Conservation (phyloP, 257 asterid species). For the Cruciata laevipes region DNA sequence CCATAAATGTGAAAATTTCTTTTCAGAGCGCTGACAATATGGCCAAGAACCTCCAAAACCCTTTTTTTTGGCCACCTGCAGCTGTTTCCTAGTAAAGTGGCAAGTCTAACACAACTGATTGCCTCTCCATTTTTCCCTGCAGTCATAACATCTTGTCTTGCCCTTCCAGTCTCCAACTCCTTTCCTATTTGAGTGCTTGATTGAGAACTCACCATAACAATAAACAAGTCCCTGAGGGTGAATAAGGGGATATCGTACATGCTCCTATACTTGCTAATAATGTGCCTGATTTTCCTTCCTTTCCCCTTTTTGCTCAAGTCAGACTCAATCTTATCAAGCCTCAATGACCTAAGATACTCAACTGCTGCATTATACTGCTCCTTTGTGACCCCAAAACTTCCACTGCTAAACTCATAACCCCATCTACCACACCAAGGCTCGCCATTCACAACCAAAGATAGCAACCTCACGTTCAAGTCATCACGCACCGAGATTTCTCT, state of each 20-base stretch:
- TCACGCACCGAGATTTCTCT: slow-evolving; percentile 55
- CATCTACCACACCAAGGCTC: slow-evolving; percentile 54
- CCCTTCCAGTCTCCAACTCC: neutral
- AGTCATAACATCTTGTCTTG: neutral
- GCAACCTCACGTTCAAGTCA: slow-evolving; percentile 41
- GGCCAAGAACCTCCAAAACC: slow-evolving; percentile 40
- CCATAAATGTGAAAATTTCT: slow-evolving; percentile 25
- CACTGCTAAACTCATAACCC: slow-evolving; percentile 53
- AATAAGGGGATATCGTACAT: slow-evolving; percentile 37
- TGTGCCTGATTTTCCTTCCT: slow-evolving; percentile 30
- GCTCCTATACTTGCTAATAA: slow-evolving; percentile 37
- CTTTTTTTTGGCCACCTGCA: slow-evolving; percentile 71
- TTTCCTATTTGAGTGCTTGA: slow-evolving; percentile 19
- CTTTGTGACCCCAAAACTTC: slow-evolving; percentile 37
- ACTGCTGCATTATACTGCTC: slow-evolving; percentile 30
- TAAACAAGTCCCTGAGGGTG: slow-evolving; percentile 51
- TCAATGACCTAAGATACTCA: slow-evolving; percentile 34
- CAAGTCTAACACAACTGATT: slow-evolving; percentile 32
- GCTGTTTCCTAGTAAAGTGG: slow-evolving; percentile 37
- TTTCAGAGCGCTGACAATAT: slow-evolving; percentile 46
- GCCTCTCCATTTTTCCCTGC: slow-evolving; percentile 14
- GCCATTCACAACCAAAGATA: slow-evolving; percentile 45
- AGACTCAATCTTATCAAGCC: slow-evolving; percentile 35
- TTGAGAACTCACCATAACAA: slow-evolving; percentile 40
- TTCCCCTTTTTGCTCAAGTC: slow-evolving; percentile 31